phyloP scores from a whole-genome alignment of 1,284 basidiomycete genomes.

The Xanthoconium separans region DNA sequence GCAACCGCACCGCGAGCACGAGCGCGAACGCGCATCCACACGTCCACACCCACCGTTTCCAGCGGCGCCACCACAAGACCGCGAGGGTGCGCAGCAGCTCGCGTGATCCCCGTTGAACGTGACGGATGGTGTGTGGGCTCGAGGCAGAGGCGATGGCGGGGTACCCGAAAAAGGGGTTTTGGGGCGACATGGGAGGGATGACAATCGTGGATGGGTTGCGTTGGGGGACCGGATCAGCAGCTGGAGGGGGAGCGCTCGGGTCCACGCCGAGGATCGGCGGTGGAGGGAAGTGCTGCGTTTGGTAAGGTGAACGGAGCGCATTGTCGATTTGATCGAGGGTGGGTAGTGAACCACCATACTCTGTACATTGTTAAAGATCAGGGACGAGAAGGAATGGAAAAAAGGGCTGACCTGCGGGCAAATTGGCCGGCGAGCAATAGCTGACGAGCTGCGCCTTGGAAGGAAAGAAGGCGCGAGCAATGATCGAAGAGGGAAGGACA shows the following conservation, averaged over 20 bases:
- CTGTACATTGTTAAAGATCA: slow-evolving; percentile 39
- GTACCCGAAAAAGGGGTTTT: slow-evolving; percentile 87
- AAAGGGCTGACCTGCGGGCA: slow-evolving; percentile 23
- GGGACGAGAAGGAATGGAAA: neutral
- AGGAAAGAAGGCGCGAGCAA: slow-evolving; percentile 75
- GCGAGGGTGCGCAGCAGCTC: slow-evolving; percentile 68
- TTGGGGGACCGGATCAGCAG: neutral
- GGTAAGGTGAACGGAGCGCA: slow-evolving; percentile 36
- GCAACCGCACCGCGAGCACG: slow-evolving; percentile 1
- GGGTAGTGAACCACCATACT: slow-evolving; percentile 59
- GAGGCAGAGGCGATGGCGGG: slow-evolving; percentile 46
- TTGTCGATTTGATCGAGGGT: slow-evolving; percentile 46
- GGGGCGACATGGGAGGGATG: slow-evolving; percentile 46
- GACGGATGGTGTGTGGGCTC: slow-evolving; percentile 36
- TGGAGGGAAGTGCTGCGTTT: slow-evolving; percentile 7
- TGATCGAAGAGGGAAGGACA: slow-evolving; percentile 65
- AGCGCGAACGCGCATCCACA: slow-evolving; percentile 10
- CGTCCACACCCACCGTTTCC: slow-evolving; percentile 45
- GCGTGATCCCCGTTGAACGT: slow-evolving; percentile 62
- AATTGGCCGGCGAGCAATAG: slow-evolving; percentile 24
- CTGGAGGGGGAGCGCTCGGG: neutral
- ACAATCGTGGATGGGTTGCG: slow-evolving; percentile 36
- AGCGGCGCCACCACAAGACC: slow-evolving; percentile 64
- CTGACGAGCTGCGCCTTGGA: slow-evolving; percentile 51
- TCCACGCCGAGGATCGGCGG: too few species aligned